Conservation (phyloP, 2,329 filamentous ascomycete genomes). For the Neofusicoccum cordaticola region DNA sequence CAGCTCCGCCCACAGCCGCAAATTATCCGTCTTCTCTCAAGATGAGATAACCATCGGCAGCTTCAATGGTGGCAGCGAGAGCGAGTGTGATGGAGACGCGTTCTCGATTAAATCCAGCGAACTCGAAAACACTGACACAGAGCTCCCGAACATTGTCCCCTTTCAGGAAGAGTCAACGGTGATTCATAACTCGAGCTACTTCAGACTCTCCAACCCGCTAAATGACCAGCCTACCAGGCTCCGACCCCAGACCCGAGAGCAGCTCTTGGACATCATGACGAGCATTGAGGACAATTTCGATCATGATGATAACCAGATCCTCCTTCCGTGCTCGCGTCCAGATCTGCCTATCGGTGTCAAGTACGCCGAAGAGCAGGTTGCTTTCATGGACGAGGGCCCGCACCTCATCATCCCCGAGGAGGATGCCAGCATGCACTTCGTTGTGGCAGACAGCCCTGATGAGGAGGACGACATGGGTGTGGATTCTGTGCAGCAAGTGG, state of each 20-base stretch:
- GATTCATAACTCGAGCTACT: neutral
- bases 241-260: neutral
- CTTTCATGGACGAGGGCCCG: neutral
- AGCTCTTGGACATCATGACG: neutral
- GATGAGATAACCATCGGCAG: neutral
- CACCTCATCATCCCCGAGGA: neutral
- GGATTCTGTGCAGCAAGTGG: neutral
- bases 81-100: neutral
- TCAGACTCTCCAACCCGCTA: no score
- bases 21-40: no score
- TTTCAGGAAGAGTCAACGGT: neutral
- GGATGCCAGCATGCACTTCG: no score
- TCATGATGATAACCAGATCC: neutral
- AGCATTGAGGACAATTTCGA: neutral
- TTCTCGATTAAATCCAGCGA: neutral
- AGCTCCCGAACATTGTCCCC: neutral
- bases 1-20: no score
- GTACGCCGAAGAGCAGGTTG: neutral
- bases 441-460: no score
- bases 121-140: neutral
- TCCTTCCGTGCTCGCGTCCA: neutral
- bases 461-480: no score
- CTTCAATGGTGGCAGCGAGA: neutral
- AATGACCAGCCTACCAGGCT: neutral
- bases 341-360: neutral